These are phyloP conservation scores for Pythium dissotocum DNA, from an alignment of 352 stramenopile genomes.

Conservation along the genomic window DNA sequence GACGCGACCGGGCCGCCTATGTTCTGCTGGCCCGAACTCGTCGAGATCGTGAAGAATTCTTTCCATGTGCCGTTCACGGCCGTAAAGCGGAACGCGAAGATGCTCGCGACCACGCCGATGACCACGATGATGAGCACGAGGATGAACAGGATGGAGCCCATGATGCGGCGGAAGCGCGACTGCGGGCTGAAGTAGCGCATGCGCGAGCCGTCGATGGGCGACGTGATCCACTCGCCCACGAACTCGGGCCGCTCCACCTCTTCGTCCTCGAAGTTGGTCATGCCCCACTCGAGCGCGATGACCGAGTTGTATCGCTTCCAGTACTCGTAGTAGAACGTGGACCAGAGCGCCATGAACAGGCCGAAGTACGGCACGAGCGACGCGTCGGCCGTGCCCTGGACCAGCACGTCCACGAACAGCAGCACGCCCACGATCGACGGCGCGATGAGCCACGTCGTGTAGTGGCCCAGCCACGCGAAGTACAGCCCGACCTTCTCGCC, in stretches of 20 bases:
- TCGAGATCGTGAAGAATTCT: conserved; percentile 58
- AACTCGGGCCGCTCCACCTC: conserved; percentile 75
- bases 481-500: conserved; percentile 95
- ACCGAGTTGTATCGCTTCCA: conserved; percentile 82
- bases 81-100: conserved; percentile 73
- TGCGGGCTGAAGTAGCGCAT: conserved; percentile 81
- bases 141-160: conserved; percentile 77
- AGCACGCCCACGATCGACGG: conserved; percentile 87
- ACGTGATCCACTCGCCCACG: conserved; percentile 65
- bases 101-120: conserved; percentile 61
- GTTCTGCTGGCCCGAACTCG: conserved; percentile 21
- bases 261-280: conserved; percentile 72
- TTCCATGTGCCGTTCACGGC: conserved; percentile 54
- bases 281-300: conserved; percentile 73
- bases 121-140: conserved; percentile 71
- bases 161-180: conserved; percentile 57
- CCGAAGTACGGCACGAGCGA: conserved; percentile 70
- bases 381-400: conserved; percentile 57
- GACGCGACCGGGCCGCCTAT: conserved; percentile 55
- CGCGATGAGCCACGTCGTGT: conserved; percentile 93
- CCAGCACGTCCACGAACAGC: conserved; percentile 85
- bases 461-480: conserved; percentile 96
- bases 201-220: conserved; percentile 66
- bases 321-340: conserved; percentile 81
- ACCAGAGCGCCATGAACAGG: conserved; percentile 85